These are phyloP conservation scores for Amyloporia xantha DNA, from an alignment of 768 basidiomycete species.

Conservation along the genomic window DNA sequence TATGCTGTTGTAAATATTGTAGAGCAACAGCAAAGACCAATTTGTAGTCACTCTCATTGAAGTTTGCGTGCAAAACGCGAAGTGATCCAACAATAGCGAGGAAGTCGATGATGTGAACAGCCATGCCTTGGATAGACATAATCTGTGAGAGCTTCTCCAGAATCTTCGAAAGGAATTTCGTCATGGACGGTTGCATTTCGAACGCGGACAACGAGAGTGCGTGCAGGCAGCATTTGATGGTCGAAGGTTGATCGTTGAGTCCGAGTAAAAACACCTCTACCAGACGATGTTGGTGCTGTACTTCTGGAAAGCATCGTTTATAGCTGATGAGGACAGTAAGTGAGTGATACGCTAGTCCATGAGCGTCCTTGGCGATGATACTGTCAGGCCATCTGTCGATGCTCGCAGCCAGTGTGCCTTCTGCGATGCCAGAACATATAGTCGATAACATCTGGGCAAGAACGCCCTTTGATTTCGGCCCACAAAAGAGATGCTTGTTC, in stretches of 20 bases:
- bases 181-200: constrained; percentile 78
- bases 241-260: constrained; percentile 60
- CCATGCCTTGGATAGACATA: constrained; percentile 89
- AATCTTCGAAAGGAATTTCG: constrained; percentile 70
- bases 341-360: constrained; percentile 82
- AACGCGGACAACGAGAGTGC: constrained; percentile 84
- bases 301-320: constrained; percentile 61
- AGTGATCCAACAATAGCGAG: constrained; percentile 81
- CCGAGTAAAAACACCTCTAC: constrained; percentile 69
- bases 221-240: constrained; percentile 86
- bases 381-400: constrained; percentile 54
- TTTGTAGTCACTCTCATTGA: constrained; percentile 86
- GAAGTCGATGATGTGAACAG: constrained; percentile 94
- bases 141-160: constrained; percentile 87
- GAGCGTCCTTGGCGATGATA: constrained; percentile 73
- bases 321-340: constrained; percentile 87
- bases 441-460: constrained; percentile 57
- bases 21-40: constrained; percentile 92
- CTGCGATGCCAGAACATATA: constrained; percentile 61
- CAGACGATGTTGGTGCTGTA: constrained; percentile 56
- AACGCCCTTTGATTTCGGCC: constrained; percentile 64
- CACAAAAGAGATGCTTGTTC: constrained; percentile 97
- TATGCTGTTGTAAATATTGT: constrained; percentile 90
- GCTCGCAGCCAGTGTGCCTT: constrained; percentile 47
- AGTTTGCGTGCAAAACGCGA: constrained; percentile 75